Conservation (phyloP, 1,139 yeast genomes). For the Hemisphaericaspora subhashii region DNA sequence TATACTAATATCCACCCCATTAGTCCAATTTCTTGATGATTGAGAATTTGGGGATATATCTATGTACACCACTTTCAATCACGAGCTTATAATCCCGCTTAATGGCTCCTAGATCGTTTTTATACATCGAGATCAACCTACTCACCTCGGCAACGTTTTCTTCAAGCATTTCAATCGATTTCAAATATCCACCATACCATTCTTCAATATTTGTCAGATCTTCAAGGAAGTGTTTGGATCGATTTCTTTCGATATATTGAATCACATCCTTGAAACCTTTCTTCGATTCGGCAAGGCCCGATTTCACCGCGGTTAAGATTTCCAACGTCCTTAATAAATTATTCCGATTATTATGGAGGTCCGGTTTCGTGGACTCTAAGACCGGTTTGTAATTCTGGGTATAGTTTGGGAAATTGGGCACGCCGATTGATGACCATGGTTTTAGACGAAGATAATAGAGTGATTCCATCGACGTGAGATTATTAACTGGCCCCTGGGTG, state of each 20-base stretch:
- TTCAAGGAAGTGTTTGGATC: conserved; percentile 25
- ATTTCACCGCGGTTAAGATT: conserved; percentile 13
- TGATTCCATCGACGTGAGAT: conserved; percentile 45
- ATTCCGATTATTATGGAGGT: conserved; percentile 6
- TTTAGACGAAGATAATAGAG: conserved; percentile 74
- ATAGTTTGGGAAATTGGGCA: conserved; percentile 63
- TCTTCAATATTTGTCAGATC: conserved; percentile 3
- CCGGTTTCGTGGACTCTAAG: conserved; percentile 9
- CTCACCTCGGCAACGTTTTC: conserved; percentile 16
- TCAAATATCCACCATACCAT: conserved; percentile 12
- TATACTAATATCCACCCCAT: too few relatives aligned
- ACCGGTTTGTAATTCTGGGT: conserved; percentile 26
- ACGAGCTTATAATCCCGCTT: conserved; percentile 16
- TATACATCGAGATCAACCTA: conserved; percentile 29
- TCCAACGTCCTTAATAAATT: conserved; percentile 13
- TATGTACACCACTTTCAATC: conserved; percentile 32
- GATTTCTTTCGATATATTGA: conserved; percentile 13
- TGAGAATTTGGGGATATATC: conserved; percentile 40
- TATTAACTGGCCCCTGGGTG: conserved; percentile 34
- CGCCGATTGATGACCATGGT: conserved; percentile 80
- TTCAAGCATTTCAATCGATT: conserved; percentile 7
- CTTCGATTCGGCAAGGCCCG: conserved; percentile 19
- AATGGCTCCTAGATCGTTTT: conserved; percentile 16
- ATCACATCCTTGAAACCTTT: conserved; percentile 9
- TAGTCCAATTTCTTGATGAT: conserved; percentile 9